A percentile compares a stretch with the other conserved stretches of the same genome.
phyloP scores from a whole-genome alignment of 2,329 filamentous ascomycete genomes.

The Xylaria arbuscula region DNA sequence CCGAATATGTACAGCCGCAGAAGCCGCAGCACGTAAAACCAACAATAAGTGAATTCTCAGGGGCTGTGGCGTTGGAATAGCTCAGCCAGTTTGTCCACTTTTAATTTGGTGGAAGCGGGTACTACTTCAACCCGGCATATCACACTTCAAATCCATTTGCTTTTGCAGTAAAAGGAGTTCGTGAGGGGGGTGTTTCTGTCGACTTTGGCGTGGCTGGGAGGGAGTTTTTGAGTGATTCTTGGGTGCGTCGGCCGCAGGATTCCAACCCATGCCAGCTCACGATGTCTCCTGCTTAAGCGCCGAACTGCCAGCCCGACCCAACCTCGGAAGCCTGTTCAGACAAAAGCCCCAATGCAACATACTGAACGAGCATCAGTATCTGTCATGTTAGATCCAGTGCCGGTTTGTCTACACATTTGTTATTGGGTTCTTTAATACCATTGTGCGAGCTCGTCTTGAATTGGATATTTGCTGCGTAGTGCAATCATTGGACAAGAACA shows the following conservation, averaged over 20 bases:
- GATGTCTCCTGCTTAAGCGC: constrained; percentile 8
- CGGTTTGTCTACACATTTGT: too few relatives aligned
- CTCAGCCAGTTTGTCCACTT: constrained; percentile 3
- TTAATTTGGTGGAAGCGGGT: too few relatives aligned
- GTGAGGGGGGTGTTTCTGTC: too few relatives aligned
- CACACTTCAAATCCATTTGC: not conserved
- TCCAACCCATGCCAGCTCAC: not conserved
- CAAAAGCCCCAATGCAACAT: too few relatives aligned
- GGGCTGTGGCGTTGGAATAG: not conserved
- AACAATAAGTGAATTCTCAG: constrained; percentile 5
- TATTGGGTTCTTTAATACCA: not conserved
- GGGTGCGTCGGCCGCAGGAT: not conserved
- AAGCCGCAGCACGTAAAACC: constrained; percentile 7
- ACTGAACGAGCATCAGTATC: too few relatives aligned
- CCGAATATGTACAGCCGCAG: constrained; percentile 13
- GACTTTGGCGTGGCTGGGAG: too few relatives aligned
- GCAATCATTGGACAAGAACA: too few relatives aligned
- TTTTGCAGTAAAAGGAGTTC: too few relatives aligned
- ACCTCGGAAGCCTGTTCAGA: too few relatives aligned
- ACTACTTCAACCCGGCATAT: not conserved
- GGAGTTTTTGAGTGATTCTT: too few relatives aligned
- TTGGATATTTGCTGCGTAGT: not conserved
- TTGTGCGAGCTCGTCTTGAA: not conserved
- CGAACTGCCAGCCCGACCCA: not conserved
- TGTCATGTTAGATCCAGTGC: too few relatives aligned